Percentiles rank a stretch among this genome's conserved stretches.
phyloP scores from a whole-genome alignment of 2,329 filamentous ascomycete species.

The Sporothrix protearum region DNA sequence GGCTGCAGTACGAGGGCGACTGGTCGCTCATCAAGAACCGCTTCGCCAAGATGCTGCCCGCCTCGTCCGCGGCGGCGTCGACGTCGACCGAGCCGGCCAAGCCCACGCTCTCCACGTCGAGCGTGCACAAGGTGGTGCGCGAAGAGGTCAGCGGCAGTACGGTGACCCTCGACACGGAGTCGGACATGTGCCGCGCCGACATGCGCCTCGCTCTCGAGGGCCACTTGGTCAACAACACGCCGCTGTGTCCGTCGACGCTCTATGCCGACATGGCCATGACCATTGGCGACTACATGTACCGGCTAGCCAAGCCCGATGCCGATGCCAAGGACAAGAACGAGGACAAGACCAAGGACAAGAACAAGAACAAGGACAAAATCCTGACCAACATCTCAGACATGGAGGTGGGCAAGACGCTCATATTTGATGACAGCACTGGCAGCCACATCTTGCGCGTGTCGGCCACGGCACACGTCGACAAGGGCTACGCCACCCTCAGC shows the following conservation, averaged over 20 bases:
- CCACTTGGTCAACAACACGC: conserved; percentile 64
- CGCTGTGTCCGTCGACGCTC: conserved; percentile 60
- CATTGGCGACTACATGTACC: conserved; percentile 65
- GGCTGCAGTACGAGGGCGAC: conserved; percentile 62
- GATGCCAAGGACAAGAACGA: no score
- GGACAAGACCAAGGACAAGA: no score
- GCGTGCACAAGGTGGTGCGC: conserved; percentile 60
- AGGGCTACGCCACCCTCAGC: conserved; percentile 52
- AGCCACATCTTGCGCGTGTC: conserved; percentile 60
- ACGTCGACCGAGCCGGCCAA: conserved; percentile 42
- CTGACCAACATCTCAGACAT: conserved; percentile 64
- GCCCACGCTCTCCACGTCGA: conserved; percentile 60
- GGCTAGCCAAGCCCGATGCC: conserved; percentile 55
- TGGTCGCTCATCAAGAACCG: conserved; percentile 71
- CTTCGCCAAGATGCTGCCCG: conserved; percentile 37
- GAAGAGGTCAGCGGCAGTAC: conserved; percentile 61
- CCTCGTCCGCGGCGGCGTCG: conserved; percentile 34
- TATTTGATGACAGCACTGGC: conserved; percentile 47
- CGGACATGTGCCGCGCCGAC: conserved; percentile 62
- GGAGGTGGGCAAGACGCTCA: conserved; percentile 67
- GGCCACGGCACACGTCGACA: conserved; percentile 55
- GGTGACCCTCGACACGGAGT: conserved; percentile 60
- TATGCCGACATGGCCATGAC: conserved; percentile 50
- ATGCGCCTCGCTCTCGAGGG: conserved; percentile 59
- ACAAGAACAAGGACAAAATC: conserved; percentile 41